Conservation (phyloP, 164 flowering plant species). For the Vitis rupestris region DNA sequence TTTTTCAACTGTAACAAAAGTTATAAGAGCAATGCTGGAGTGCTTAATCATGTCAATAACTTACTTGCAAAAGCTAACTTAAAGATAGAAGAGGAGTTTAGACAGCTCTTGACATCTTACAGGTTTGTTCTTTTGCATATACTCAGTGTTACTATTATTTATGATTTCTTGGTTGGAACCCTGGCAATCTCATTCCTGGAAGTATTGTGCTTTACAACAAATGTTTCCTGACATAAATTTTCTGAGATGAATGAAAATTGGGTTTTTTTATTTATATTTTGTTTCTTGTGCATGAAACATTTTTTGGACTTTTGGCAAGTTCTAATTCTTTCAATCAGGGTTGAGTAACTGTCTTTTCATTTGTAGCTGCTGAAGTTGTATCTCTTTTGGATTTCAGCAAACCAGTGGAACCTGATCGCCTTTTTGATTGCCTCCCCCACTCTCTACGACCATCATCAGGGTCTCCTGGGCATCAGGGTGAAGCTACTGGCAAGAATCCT, state of each 20-base stretch:
- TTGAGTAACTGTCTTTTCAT: too few species aligned
- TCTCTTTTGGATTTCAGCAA: slow-evolving; percentile 58
- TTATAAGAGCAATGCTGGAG: slow-evolving; percentile 79
- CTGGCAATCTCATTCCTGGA: too few species aligned
- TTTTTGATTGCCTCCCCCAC: slow-evolving; percentile 88
- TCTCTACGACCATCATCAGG: slow-evolving; percentile 69
- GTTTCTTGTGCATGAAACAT: too few species aligned
- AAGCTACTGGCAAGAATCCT: slow-evolving; percentile 35
- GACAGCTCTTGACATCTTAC: slow-evolving; percentile 61
- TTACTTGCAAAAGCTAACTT: slow-evolving; percentile 78
- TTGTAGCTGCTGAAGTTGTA: neutral
- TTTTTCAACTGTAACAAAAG: slow-evolving; percentile 76
- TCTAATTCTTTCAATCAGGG: too few species aligned
- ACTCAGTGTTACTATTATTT: neutral
- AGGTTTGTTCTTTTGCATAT: slow-evolving; percentile 46
- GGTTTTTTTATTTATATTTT: too few species aligned
- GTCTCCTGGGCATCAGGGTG: slow-evolving; percentile 55
- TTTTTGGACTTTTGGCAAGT: too few species aligned
- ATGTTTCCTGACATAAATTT: too few species aligned
- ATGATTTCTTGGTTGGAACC: neutral
- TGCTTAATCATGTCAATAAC: slow-evolving; percentile 73
- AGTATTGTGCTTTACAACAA: too few species aligned
- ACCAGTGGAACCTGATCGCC: slow-evolving; percentile 88
- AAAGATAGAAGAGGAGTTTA: slow-evolving; percentile 93
- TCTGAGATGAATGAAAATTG: too few species aligned